These are phyloP conservation scores for Tylopilus rubrobrunneus DNA, from an alignment of 768 basidiomycete species.

Conservation along the genomic window DNA sequence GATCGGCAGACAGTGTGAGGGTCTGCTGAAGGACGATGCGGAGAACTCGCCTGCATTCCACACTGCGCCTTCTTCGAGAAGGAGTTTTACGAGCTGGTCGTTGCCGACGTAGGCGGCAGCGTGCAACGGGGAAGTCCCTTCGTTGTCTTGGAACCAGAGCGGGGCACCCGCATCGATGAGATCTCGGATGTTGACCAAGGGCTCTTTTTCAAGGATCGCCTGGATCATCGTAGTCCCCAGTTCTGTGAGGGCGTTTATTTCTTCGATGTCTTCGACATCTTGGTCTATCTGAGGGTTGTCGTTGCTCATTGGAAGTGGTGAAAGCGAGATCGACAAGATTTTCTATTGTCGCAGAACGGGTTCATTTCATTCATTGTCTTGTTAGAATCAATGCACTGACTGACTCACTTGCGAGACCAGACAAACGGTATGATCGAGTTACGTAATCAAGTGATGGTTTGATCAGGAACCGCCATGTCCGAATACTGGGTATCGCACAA, in stretches of 20 bases:
- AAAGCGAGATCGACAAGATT: background rate
- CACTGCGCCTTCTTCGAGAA: constrained; percentile 79
- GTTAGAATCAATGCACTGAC: background rate
- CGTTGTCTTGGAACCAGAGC: constrained; percentile 85
- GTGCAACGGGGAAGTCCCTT: constrained; percentile 82
- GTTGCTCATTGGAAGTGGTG: constrained; percentile 13
- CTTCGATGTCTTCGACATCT: constrained; percentile 31
- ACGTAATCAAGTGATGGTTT: constrained; percentile 13
- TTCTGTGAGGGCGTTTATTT: constrained; percentile 43
- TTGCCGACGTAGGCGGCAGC: constrained; percentile 79
- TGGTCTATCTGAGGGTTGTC: background rate
- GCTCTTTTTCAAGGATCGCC: constrained; percentile 49
- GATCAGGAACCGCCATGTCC: constrained; percentile 49
- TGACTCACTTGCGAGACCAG: background rate
- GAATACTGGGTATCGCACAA: constrained; percentile 94
- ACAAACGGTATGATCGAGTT: background rate
- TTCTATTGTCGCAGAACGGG: background rate
- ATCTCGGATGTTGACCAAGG: constrained; percentile 41
- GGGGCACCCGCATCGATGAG: constrained; percentile 69
- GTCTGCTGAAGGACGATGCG: background rate
- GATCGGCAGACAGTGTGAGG: background rate
- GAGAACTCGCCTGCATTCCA: constrained; percentile 78
- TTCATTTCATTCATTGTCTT: background rate
- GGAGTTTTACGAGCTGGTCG: constrained; percentile 52
- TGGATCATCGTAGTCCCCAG: constrained; percentile 60